phyloP scores from a whole-genome alignment of 441 rosid species.

The Rhodomyrtus psidioides region DNA sequence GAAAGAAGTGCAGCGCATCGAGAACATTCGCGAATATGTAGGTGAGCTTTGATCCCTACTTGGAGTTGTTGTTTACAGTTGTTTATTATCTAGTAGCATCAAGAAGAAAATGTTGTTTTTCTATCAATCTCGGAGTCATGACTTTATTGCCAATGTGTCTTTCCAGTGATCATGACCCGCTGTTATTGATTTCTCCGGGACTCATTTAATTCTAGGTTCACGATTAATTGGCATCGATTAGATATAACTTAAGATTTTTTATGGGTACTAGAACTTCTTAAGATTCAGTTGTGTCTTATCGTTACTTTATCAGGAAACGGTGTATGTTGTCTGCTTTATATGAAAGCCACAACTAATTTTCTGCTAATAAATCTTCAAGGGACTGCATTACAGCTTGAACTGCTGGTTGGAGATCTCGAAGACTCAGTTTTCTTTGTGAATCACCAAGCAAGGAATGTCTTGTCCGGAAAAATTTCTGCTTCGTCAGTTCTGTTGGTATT shows the following conservation, averaged over 20 bases:
- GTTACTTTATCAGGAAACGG: not conserved
- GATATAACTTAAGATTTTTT: not conserved
- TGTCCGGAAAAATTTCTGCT: slow-evolving; percentile 30
- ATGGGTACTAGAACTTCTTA: not conserved
- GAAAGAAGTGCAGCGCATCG: slow-evolving; percentile 38
- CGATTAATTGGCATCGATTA: not conserved
- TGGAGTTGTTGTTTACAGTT: not conserved
- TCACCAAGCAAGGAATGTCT: slow-evolving; percentile 21
- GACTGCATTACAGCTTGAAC: slow-evolving; percentile 56
- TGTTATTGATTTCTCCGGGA: not conserved
- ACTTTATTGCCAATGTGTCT: not conserved
- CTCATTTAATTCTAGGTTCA: not conserved
- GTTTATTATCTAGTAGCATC: not conserved
- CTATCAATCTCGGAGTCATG: not conserved
- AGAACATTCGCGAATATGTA: slow-evolving; percentile 30
- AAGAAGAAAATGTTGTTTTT: not conserved
- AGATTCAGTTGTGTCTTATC: not conserved
- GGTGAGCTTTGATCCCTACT: slow-evolving; percentile 27
- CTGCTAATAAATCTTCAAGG: slow-evolving; percentile 28
- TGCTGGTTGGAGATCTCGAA: slow-evolving; percentile 81
- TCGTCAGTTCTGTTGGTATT: slow-evolving; percentile 20
- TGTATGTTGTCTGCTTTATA: not conserved
- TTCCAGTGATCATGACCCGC: not conserved
- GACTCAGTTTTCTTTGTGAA: slow-evolving; percentile 50
- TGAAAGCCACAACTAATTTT: slow-evolving; percentile 4